Conservation (phyloP, 345 rosid species). For the Eucalyptus caleyi region DNA sequence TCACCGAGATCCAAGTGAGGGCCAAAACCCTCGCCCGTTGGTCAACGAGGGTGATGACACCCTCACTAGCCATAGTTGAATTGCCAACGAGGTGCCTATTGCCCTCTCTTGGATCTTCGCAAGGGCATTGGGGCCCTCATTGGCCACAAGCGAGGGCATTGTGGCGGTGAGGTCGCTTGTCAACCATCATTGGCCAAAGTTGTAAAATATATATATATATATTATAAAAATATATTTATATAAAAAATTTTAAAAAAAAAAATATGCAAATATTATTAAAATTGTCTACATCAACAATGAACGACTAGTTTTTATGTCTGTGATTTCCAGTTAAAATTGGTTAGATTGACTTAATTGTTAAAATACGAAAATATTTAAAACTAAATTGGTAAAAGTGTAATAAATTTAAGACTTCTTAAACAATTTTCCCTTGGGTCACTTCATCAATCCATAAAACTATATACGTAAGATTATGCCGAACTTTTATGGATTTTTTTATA, state of each 20-base stretch:
- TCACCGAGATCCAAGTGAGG: neutral
- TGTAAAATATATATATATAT: neutral
- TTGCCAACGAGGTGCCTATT: neutral
- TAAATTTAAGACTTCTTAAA: neutral
- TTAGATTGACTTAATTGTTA: neutral
- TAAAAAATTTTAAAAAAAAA: too few relatives aligned
- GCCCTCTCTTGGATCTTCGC: neutral
- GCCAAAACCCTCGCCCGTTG: rapidly evolving
- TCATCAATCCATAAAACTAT: neutral
- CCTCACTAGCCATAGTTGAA: neutral
- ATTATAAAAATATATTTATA: too few relatives aligned
- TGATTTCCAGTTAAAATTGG: too few relatives aligned
- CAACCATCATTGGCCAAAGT: neutral
- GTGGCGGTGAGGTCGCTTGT: neutral
- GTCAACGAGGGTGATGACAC: too few relatives aligned
- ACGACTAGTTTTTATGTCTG: rapidly evolving
- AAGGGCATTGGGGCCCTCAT: neutral
- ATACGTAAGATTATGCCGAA: neutral
- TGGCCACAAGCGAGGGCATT: neutral
- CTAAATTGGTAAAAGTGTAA: too few relatives aligned
- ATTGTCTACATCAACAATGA: too few relatives aligned
- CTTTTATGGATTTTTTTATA: neutral
- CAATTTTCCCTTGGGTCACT: neutral
- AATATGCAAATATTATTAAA: too few relatives aligned
- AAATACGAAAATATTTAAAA: too few relatives aligned